Conservation (phyloP, 495 filamentous ascomycete species). For the Aspergillus haitiensis region DNA sequence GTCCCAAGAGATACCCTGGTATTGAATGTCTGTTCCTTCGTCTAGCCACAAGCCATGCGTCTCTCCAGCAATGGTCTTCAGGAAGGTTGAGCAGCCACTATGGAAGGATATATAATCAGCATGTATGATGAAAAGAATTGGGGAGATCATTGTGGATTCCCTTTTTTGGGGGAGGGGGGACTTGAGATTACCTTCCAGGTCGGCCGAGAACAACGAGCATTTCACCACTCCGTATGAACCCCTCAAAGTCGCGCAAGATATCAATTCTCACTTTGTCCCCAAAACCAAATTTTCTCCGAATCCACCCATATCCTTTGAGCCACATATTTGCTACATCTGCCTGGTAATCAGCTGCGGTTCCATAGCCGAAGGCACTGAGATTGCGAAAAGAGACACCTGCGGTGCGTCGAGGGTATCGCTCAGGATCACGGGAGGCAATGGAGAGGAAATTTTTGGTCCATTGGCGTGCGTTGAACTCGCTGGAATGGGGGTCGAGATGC, state of each 20-base stretch:
- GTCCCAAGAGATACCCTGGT: constrained; percentile 58
- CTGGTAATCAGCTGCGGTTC: constrained; percentile 72
- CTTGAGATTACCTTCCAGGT: constrained; percentile 54
- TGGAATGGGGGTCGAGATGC: constrained; percentile 44
- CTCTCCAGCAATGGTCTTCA: constrained; percentile 78
- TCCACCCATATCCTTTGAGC: constrained; percentile 51
- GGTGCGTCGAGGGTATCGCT: constrained; percentile 44
- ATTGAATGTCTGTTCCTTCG: constrained; percentile 66
- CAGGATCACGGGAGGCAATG: constrained; percentile 42
- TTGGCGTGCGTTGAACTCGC: constrained; percentile 45
- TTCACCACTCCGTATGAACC: constrained; percentile 72
- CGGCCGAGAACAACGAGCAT: constrained; percentile 79
- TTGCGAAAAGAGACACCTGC: constrained; percentile 55
- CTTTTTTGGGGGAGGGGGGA: background rate
- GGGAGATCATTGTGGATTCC: too few species aligned
- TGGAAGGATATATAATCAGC: background rate
- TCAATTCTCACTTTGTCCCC: constrained; percentile 64
- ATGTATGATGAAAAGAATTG: background rate
- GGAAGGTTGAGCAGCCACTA: constrained; percentile 73
- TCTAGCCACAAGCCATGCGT: constrained; percentile 71
- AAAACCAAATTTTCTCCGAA: constrained; percentile 50
- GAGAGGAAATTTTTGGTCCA: constrained; percentile 49
- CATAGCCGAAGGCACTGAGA: constrained; percentile 72
- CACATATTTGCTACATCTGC: constrained; percentile 67
- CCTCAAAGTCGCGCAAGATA: constrained; percentile 74